Percentiles rank a stretch among this genome's conserved stretches.
Conservation (phyloP, 805 yeast species). For the Saturnispora besseyi region DNA sequence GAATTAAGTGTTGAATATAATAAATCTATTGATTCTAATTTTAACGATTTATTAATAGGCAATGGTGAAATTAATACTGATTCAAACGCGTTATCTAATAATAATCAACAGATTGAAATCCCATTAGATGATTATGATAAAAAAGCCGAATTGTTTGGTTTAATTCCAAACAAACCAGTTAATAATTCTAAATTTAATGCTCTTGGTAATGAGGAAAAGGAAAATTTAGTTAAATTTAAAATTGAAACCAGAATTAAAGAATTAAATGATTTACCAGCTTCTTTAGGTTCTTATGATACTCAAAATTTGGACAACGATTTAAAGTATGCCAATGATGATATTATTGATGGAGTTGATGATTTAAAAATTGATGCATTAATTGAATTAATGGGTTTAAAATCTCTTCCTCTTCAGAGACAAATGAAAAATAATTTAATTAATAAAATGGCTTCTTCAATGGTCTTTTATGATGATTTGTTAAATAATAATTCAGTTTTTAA, state of each 20-base stretch:
- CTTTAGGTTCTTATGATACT: slow-evolving; percentile 51
- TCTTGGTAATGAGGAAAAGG: slow-evolving; percentile 44
- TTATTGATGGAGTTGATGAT: slow-evolving; percentile 41
- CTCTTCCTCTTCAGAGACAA: slow-evolving; percentile 62
- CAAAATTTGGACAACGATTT: slow-evolving; percentile 25
- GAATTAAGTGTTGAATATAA: slow-evolving; percentile 34
- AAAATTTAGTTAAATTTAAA: slow-evolving; percentile 43
- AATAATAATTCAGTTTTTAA: slow-evolving; percentile 46
- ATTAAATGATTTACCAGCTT: slow-evolving; percentile 59
- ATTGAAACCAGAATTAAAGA: slow-evolving; percentile 50
- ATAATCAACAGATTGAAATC: slow-evolving; percentile 7
- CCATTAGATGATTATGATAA: slow-evolving; percentile 26
- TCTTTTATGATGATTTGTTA: slow-evolving; percentile 43
- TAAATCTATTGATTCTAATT: slow-evolving; percentile 11
- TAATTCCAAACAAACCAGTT: slow-evolving; percentile 23
- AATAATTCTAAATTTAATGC: slow-evolving; percentile 31
- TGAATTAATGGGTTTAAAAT: slow-evolving; percentile 59
- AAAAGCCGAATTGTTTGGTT: slow-evolving; percentile 35
- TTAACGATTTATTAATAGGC: not conserved
- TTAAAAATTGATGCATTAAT: slow-evolving; percentile 57
- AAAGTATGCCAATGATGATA: slow-evolving; percentile 33
- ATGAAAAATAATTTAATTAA: slow-evolving; percentile 52
- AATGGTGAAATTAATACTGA: not conserved
- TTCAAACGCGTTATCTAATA: not conserved
- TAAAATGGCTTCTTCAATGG: slow-evolving; percentile 31